These are phyloP conservation scores for Phytopythium chamaehyphon DNA, from an alignment of 352 stramenopile genomes.

Conservation along the genomic window DNA sequence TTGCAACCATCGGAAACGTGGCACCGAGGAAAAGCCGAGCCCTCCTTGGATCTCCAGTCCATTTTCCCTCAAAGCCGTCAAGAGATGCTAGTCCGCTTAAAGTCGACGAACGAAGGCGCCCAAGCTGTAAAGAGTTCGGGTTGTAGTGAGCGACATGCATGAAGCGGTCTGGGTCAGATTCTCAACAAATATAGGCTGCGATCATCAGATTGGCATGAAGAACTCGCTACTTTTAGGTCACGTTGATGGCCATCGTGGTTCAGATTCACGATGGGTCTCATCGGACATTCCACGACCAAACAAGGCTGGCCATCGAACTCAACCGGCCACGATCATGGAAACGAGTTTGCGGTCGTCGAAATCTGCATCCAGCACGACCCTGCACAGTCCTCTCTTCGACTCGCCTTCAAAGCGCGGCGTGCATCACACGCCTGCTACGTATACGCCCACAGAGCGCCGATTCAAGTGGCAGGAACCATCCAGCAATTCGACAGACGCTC, in stretches of 20 bases:
- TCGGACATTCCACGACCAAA: no score
- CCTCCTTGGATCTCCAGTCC: background rate
- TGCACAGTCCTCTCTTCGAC: slow-evolving; percentile 55
- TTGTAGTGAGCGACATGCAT: no score
- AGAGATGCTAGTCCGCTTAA: no score
- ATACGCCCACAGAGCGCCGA: slow-evolving; percentile 56
- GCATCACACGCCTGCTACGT: slow-evolving; percentile 65
- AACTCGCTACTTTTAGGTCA: no score
- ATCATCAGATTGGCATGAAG: no score
- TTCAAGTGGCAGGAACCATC: slow-evolving; percentile 68
- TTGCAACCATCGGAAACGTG: slow-evolving; percentile 1
- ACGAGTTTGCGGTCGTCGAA: slow-evolving; percentile 13
- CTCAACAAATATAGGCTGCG: no score
- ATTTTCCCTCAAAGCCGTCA: background rate
- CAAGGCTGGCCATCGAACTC: background rate
- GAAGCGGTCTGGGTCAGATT: no score
- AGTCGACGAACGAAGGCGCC: no score
- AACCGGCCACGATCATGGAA: background rate
- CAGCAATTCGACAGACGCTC: slow-evolving; percentile 43
- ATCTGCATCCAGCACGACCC: slow-evolving; percentile 12
- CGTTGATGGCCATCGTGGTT: no score
- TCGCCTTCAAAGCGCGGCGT: slow-evolving; percentile 70
- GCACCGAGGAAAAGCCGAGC: background rate
- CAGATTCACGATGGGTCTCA: no score
- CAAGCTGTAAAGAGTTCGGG: no score